Evolutionary conservation across 768 basidiomycete species (phyloP), one percentile per base, ranked within the genome.

Genomic region (Postia placenta): DNA sequence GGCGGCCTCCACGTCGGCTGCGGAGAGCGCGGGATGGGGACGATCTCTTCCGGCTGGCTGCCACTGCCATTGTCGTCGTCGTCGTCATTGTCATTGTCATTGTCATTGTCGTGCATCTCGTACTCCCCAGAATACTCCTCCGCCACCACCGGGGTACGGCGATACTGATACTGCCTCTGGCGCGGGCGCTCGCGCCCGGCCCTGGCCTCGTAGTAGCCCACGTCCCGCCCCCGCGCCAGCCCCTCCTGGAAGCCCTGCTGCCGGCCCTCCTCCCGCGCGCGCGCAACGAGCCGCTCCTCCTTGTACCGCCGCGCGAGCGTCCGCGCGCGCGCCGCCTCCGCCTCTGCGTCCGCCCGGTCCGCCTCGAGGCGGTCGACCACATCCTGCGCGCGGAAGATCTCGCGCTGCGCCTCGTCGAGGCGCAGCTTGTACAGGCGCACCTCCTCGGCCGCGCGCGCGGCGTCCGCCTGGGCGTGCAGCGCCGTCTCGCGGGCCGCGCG

Each of bases 341-440:
- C 75, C 64, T 87, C 85, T 17, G 85, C 83, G 17, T 78, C 69
- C 49, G 71, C 68, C 40, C 80, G 69, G 54, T 80, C 74, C 30
- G 64, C 68, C 56, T 87, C 86, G 5, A 87, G 72, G 24, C 73
- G 67, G n/a, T 71, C 67, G 33, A 88, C 69, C 19, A 84, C 69
- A 28, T 75, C 72, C 61, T 88, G 85, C 1, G 85, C 87, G 22
- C 81, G 73, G 53, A 68, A 69, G 43, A 88, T 81, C 61, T 88
- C 85, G 48, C 73, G 71, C 64, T 85, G 81, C 4, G 86, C 86
- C 35, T 74, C 69, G 17, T 83, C 75, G 5, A 85, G 70, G 37
- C 83, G 78, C 37, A 72, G 62, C 58, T 80, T 81, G 62, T 85
- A 87, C 52, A 85, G 60, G 53, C 75, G 74, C 39, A 68, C 68